Conservation (phyloP, 2,329 filamentous ascomycete genomes). For the Aciculosporium take region DNA sequence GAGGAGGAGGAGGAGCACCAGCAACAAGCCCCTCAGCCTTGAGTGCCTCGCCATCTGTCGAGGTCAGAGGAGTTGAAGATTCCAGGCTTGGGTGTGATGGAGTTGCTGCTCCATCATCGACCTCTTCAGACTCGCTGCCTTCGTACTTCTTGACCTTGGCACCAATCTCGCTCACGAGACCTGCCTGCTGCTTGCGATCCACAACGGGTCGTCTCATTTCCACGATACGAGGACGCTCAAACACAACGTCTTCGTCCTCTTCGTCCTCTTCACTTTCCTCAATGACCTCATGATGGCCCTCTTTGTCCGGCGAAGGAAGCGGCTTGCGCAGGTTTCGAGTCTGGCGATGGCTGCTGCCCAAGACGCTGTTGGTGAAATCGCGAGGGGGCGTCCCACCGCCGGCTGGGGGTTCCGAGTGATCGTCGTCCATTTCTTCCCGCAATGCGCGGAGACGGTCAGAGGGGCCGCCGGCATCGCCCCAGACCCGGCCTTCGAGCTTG, state of each 20-base stretch:
- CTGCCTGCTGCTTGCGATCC: constrained; percentile 52
- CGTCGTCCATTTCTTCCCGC: constrained; percentile 82
- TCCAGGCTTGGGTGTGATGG: constrained; percentile 64
- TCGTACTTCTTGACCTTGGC: constrained; percentile 61
- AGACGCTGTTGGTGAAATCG: constrained; percentile 56
- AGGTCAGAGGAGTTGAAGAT: constrained; percentile 53
- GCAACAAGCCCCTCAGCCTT: constrained; percentile 41
- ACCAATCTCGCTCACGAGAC: constrained; percentile 53
- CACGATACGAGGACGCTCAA: constrained; percentile 67
- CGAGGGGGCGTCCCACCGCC: constrained; percentile 38
- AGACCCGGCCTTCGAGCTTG: constrained; percentile 86
- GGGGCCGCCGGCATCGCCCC: constrained; percentile 68
- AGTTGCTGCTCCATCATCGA: constrained; percentile 51
- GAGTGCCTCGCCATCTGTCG: constrained; percentile 43
- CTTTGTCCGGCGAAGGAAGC: constrained; percentile 19
- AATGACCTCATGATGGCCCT: constrained; percentile 22
- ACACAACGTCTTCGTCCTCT: constrained; percentile 45
- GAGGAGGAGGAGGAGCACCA: constrained; percentile 13
- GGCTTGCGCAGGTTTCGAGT: constrained; percentile 43
- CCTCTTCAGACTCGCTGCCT: constrained; percentile 58
- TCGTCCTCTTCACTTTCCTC: constrained; percentile 39
- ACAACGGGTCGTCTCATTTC: constrained; percentile 59
- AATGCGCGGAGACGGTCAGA: constrained; percentile 85
- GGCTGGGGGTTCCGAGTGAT: constrained; percentile 30
- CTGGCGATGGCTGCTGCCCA: constrained; percentile 56